Evolutionary conservation across 345 rosid species (phyloP).

Genomic region (Eucalyptus cloeziana): DNA sequence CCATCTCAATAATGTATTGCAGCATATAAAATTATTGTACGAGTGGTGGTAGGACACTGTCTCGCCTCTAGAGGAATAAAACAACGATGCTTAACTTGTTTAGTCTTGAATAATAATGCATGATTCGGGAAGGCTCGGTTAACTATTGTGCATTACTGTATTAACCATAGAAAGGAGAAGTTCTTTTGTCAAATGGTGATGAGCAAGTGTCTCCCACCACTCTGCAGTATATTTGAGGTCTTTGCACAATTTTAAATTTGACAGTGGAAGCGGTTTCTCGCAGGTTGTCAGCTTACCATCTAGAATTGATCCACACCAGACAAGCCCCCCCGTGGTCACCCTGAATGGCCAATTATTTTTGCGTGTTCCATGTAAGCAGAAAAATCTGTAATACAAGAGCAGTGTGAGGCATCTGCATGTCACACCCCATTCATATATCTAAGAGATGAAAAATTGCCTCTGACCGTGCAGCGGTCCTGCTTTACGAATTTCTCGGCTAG

Average conservation of each 20-base stretch:
- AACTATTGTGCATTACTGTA: not conserved
- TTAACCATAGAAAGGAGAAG: not conserved
- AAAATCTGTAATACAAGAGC: not conserved
- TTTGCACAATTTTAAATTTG: not conserved
- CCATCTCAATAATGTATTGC: not conserved
- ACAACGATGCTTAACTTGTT: not conserved
- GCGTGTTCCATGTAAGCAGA: constrained; percentile 37
- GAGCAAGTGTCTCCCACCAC: not conserved
- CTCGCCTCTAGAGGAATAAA: not conserved
- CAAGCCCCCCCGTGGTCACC: constrained; percentile 47
- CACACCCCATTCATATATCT: not conserved
- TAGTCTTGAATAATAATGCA: not conserved
- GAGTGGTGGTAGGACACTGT: not conserved
- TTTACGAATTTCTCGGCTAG: not conserved
- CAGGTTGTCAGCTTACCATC: constrained; percentile 52
- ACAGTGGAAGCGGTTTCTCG: not conserved
- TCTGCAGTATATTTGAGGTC: not conserved
- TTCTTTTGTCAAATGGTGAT: not conserved
- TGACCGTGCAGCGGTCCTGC: not conserved
- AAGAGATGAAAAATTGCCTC: not conserved
- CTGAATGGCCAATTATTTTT: constrained; percentile 52
- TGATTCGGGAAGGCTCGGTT: not conserved
- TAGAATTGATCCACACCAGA: constrained; percentile 47
- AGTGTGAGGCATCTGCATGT: not conserved
- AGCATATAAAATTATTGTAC: not conserved